A percentile compares a stretch with the other conserved stretches of the same genome.
These are phyloP conservation scores for Exophiala sp. DNA, from an alignment of 2,329 filamentous ascomycete genomes.

Conservation along the genomic window DNA sequence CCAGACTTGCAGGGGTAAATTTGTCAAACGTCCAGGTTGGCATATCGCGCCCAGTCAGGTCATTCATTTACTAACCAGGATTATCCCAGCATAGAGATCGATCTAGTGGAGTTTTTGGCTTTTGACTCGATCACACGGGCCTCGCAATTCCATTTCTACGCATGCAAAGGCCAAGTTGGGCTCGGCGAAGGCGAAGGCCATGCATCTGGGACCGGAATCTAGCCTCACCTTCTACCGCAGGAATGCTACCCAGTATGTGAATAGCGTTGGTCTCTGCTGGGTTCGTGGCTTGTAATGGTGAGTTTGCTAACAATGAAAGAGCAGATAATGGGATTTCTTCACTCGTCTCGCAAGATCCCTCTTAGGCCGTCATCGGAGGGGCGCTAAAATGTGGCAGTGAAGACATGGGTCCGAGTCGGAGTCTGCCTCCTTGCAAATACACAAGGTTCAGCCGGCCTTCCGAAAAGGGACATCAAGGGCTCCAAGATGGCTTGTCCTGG, in stretches of 20 bases:
- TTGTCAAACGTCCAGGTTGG: conserved; percentile 18
- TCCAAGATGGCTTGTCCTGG: conserved; percentile 18
- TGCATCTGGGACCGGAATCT: neutral
- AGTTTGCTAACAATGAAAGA: neutral
- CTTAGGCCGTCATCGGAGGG: neutral
- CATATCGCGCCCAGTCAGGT: conserved; percentile 10
- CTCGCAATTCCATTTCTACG: conserved; percentile 17
- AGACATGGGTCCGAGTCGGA: conserved; percentile 13
- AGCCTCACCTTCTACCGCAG: no score
- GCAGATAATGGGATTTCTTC: neutral
- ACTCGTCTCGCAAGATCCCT: neutral
- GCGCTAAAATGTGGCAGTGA: neutral
- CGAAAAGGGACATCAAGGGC: conserved; percentile 20
- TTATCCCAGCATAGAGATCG: conserved; percentile 21
- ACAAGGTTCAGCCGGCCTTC: conserved; percentile 12
- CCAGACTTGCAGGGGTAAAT: conserved; percentile 17
- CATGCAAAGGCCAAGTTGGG: conserved; percentile 8
- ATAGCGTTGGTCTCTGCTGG: neutral
- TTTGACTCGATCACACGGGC: conserved; percentile 7
- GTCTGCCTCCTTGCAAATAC: conserved; percentile 8
- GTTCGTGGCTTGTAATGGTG: neutral
- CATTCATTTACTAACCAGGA: conserved; percentile 4
- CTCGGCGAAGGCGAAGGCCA: conserved; percentile 5
- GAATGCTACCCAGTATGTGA: no score
- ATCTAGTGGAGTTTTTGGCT: conserved; percentile 23